A percentile compares a stretch with the other conserved stretches of the same genome.
Evolutionary conservation across 2,329 filamentous ascomycete species (phyloP).

Genomic region (Claviceps cyperi): DNA sequence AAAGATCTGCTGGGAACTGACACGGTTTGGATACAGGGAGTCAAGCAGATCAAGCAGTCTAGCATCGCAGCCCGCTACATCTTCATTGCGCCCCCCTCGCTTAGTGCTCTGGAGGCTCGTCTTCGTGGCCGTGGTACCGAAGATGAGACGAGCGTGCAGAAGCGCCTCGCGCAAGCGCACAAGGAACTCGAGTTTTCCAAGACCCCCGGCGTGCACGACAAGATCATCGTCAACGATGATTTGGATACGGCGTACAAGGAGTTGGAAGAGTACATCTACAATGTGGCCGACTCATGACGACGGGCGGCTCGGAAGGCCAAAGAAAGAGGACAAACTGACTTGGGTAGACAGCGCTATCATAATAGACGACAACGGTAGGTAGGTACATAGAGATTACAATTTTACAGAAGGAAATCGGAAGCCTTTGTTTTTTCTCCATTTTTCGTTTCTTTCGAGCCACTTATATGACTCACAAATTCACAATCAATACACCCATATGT

Average conservation of each 20-base stretch:
- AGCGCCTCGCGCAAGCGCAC: conserved; percentile 56
- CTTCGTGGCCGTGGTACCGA: conserved; percentile 68
- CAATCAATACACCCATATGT: not conserved
- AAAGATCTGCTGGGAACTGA: too few relatives aligned
- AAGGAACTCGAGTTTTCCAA: conserved; percentile 61
- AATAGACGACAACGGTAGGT: not conserved
- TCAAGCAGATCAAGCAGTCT: conserved; percentile 80
- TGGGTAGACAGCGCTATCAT: not conserved
- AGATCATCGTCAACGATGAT: conserved; percentile 27
- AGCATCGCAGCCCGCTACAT: conserved; percentile 64
- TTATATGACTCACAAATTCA: not conserved
- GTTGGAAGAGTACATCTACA: conserved; percentile 36
- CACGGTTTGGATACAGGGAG: conserved; percentile 32
- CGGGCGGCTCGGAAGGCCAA: not conserved
- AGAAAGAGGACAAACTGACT: not conserved
- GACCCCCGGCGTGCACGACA: conserved; percentile 39
- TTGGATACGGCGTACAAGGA: conserved; percentile 37
- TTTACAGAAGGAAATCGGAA: too few relatives aligned
- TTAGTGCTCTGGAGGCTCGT: conserved; percentile 59
- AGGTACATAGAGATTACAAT: not conserved
- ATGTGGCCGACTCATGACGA: conserved; percentile 10
- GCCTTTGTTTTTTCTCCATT: not conserved
- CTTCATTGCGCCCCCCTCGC: conserved; percentile 69
- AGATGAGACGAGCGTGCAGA: conserved; percentile 53
- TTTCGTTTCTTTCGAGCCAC: not conserved